These are phyloP conservation scores for Puccinia triticina DNA, from an alignment of 1,284 basidiomycete genomes.

Conservation along the genomic window DNA sequence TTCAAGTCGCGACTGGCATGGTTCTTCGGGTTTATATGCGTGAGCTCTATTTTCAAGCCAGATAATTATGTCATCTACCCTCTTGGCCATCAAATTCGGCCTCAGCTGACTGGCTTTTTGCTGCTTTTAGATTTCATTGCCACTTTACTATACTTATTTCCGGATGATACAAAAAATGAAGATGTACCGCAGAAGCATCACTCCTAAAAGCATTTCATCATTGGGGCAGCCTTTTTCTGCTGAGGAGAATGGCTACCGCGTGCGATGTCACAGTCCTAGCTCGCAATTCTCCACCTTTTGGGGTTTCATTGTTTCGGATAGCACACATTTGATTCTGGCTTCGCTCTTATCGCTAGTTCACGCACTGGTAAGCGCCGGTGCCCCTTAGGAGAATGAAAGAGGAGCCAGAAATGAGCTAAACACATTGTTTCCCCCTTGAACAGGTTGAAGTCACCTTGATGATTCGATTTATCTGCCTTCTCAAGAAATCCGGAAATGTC, in stretches of 20 bases:
- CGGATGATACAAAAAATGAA: background rate
- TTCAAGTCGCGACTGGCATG: slow-evolving; percentile 7
- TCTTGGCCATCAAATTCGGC: no score
- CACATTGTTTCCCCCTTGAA: background rate
- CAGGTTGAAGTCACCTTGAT: background rate
- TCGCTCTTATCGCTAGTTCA: slow-evolving; percentile 1
- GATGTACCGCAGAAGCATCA: background rate
- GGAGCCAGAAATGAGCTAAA: background rate
- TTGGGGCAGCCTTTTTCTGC: background rate
- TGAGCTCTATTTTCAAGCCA: background rate
- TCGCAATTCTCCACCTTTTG: background rate
- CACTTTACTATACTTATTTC: slow-evolving; percentile 6
- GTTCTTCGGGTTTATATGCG: slow-evolving; percentile 2
- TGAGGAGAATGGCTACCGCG: background rate
- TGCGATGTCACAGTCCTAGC: background rate
- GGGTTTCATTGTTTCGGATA: background rate
- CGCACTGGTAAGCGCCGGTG: background rate
- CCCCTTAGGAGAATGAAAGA: background rate
- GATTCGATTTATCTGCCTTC: background rate
- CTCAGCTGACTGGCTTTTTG: background rate
- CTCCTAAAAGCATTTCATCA: background rate
- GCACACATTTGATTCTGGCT: background rate
- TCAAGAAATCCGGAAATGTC: slow-evolving; percentile 3
- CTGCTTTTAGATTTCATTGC: background rate
- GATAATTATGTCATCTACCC: background rate